These are phyloP conservation scores for Phoma sp. DNA, from an alignment of 2,329 filamentous ascomycete species.

Conservation along the genomic window DNA sequence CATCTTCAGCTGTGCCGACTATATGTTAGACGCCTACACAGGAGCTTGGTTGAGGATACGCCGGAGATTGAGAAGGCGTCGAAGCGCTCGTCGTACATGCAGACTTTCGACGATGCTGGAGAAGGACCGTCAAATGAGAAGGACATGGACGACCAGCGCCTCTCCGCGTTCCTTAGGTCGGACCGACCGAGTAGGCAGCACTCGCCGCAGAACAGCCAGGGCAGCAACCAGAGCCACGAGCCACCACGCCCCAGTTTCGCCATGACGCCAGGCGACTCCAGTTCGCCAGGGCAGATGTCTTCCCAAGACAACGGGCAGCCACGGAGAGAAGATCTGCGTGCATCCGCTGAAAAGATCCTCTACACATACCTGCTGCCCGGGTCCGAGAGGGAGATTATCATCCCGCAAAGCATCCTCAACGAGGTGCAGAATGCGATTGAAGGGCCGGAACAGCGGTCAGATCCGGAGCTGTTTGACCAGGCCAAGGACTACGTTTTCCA, in stretches of 20 bases:
- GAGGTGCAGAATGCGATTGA: slow-evolving; percentile 90
- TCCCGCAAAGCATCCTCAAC: slow-evolving; percentile 85
- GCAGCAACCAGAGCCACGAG: slow-evolving; percentile 62
- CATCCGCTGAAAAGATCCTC: slow-evolving; percentile 97
- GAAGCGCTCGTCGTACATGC: slow-evolving; percentile 81
- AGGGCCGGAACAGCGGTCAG: slow-evolving; percentile 81
- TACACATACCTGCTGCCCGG: slow-evolving; percentile 95
- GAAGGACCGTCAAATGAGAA: slow-evolving; percentile 68
- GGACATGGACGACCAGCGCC: slow-evolving; percentile 82
- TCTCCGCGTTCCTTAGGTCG: slow-evolving; percentile 85
- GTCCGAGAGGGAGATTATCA: slow-evolving; percentile 94
- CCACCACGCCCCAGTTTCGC: slow-evolving; percentile 64
- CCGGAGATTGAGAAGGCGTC: slow-evolving; percentile 87
- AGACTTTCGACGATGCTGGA: slow-evolving; percentile 62
- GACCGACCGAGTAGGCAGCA: slow-evolving; percentile 57
- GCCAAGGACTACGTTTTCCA: slow-evolving; percentile 99
- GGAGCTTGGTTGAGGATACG: slow-evolving; percentile 91
- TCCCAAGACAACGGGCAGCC: slow-evolving; percentile 43
- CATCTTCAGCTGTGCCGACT: slow-evolving; percentile 98
- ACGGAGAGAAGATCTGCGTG: slow-evolving; percentile 79
- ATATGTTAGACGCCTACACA: slow-evolving; percentile 92
- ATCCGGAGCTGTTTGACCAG: slow-evolving; percentile 95
- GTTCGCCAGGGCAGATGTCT: slow-evolving; percentile 61
- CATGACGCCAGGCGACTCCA: slow-evolving; percentile 65
- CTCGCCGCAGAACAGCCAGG: slow-evolving; percentile 58